Evolutionary conservation across 495 filamentous ascomycete species (phyloP).

Genomic region (Hapsidospora chrysogenum): DNA sequence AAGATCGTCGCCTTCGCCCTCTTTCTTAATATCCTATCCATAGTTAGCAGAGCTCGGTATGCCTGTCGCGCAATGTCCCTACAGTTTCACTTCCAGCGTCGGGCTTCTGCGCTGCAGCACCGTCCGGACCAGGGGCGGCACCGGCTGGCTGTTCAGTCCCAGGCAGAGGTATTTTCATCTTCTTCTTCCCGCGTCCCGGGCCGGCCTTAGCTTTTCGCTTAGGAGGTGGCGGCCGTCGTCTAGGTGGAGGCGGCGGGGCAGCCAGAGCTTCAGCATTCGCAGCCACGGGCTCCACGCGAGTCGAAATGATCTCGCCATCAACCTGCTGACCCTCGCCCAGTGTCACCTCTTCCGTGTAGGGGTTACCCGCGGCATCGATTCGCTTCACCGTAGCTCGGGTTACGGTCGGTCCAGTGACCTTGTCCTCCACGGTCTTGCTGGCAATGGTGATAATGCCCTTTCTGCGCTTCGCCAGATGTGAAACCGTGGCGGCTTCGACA

Average conservation of each 20-base stretch:
- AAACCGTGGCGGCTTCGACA: constrained; percentile 54
- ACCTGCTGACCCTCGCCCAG: constrained; percentile 66
- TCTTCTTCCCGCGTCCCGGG: constrained; percentile 53
- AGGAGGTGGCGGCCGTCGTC: constrained; percentile 53
- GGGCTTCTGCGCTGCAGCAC: too few relatives aligned
- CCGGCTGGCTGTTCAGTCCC: constrained; percentile 10
- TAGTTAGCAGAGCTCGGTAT: too few relatives aligned
- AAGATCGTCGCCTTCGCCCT: constrained; percentile 6
- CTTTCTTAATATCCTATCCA: constrained; percentile 7
- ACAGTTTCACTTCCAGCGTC: constrained; percentile 7
- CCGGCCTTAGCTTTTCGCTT: constrained; percentile 56
- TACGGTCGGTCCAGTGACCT: constrained; percentile 31
- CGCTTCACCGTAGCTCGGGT: constrained; percentile 63
- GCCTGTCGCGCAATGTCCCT: too few relatives aligned
- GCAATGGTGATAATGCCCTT: constrained; percentile 42
- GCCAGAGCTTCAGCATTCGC: constrained; percentile 8
- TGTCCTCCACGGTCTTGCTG: constrained; percentile 23
- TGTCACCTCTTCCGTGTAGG: constrained; percentile 64
- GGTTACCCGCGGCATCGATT: constrained; percentile 59
- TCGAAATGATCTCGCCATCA: constrained; percentile 60
- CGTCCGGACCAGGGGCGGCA: neutral
- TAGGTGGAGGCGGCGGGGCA: constrained; percentile 18
- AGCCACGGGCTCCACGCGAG: constrained; percentile 25
- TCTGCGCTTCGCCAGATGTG: constrained; percentile 76
- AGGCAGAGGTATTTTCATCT: constrained; percentile 40